Evolutionary conservation across 176 grass and related monocot species (phyloP).

Genomic region (Triticum urartu): DNA sequence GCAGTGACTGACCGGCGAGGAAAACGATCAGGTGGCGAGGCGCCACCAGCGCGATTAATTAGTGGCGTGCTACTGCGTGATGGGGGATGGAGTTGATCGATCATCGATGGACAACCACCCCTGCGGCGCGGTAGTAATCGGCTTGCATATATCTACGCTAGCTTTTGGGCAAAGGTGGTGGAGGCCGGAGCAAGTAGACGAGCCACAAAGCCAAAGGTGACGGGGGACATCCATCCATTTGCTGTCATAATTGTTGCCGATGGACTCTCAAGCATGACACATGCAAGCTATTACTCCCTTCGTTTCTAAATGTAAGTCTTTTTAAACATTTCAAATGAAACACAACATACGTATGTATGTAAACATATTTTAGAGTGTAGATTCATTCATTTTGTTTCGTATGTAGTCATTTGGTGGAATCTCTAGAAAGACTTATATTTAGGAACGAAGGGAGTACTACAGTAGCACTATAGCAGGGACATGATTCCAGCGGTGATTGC

Average conservation of each 20-base stretch:
- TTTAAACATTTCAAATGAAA: no score
- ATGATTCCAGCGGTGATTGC: neutral
- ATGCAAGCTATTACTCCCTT: neutral
- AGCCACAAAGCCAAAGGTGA: slow-evolving; percentile 7
- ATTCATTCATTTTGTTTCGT: no score
- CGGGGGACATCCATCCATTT: neutral
- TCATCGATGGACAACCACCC: neutral
- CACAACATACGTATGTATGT: no score
- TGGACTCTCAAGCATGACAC: neutral
- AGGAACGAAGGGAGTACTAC: no score
- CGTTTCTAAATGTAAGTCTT: no score
- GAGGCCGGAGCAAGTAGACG: neutral
- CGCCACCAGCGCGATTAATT: neutral
- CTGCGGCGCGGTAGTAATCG: neutral
- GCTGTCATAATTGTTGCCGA: slow-evolving; percentile 18
- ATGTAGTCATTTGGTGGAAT: no score
- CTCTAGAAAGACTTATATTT: no score
- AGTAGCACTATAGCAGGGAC: neutral
- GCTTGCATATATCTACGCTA: slow-evolving; percentile 18
- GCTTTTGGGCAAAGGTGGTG: slow-evolving; percentile 9
- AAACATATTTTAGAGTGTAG: no score
- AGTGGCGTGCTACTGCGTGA: neutral
- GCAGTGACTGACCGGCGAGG: neutral
- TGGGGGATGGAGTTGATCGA: slow-evolving; percentile 12
- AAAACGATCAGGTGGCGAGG: neutral